These are phyloP conservation scores for Chloris gayana DNA, from an alignment of 176 grass and related monocot genomes.

Conservation along the genomic window DNA sequence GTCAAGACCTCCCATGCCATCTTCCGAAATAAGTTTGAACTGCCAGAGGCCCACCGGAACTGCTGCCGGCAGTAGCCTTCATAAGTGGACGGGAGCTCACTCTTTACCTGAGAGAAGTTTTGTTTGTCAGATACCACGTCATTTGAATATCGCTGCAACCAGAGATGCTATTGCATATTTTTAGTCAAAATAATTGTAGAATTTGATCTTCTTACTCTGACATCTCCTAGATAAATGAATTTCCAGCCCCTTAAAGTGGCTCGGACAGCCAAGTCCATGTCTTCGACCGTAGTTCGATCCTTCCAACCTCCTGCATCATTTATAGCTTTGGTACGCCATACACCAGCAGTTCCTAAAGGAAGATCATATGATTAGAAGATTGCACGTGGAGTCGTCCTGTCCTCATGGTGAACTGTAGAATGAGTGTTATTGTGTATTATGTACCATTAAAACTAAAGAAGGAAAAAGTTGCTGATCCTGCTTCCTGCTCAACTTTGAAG, in stretches of 20 bases:
- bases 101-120: background rate
- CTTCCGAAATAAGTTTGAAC: constrained; percentile 77
- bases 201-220: background rate
- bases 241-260: constrained; percentile 20
- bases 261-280: constrained; percentile 34
- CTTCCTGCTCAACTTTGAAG: background rate
- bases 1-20: constrained; percentile 65
- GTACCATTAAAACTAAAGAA: background rate
- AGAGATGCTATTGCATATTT: too few species aligned
- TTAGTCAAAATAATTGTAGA: background rate
- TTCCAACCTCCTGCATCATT: constrained; percentile 30
- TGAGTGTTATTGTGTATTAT: background rate
- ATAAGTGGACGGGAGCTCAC: constrained; percentile 50
- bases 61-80: constrained; percentile 75
- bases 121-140: background rate
- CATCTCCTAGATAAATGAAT: constrained; percentile 26
- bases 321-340: background rate
- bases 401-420: background rate
- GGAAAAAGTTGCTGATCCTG: background rate
- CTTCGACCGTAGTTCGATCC: constrained; percentile 28
- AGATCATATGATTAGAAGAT: background rate
- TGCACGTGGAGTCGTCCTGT: background rate
- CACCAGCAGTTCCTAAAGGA: constrained; percentile 17
- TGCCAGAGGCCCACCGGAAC: constrained; percentile 72
- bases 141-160: background rate